Evolutionary conservation across 192 early-diverging fungal species (phyloP), one percentile per base, ranked within the genome.

Genomic region (Umbelopsis ramanniana): DNA sequence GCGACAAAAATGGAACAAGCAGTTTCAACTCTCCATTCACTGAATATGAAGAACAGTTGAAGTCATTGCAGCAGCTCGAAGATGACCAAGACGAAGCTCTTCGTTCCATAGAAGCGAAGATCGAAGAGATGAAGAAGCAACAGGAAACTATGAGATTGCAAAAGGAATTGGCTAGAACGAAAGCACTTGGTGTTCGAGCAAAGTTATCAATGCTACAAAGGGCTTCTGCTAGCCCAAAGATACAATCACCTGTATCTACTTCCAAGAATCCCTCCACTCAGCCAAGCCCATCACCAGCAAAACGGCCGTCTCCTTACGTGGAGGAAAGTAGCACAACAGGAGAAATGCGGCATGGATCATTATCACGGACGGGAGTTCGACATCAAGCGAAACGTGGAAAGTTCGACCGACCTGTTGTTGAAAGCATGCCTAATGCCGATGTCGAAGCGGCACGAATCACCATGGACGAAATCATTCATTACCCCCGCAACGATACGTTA

Each of bases 131-230:
- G 57, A 63, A 33, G 17, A 63, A 63, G 29, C 57, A 63, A 37
- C 57, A 63, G 33, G 57, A 63, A 37, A 26, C 15, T 1, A 19
- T 63, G 57, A 14, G 12, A 19, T n/a, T 63, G 33, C 26, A 35
- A 37, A 63, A 63, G 19, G 57, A 63, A 35, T 29, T 35, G 29
- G 57, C 57, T 22, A 63, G 26, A 63, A 63, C 57, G 15, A 63
- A 63, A 35, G 57, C 57, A 17, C 57, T 63, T 35, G 57, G 57
- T 37, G 35, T 63, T 35, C 33, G 57, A 19, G 57, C 57, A 8
- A 63, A 63, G 15, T n/a, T 63, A 19, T 63, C 57, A 7, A 63
- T 63, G 57, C 35, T 63, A 63, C 57, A 63, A 63, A 12, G 57
- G 37, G 57, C 57, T 29, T 63, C 57, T 12, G 57, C 57, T 19